Conservation (phyloP, 2,329 filamentous ascomycete genomes). For the Helicocarpus griseus region DNA sequence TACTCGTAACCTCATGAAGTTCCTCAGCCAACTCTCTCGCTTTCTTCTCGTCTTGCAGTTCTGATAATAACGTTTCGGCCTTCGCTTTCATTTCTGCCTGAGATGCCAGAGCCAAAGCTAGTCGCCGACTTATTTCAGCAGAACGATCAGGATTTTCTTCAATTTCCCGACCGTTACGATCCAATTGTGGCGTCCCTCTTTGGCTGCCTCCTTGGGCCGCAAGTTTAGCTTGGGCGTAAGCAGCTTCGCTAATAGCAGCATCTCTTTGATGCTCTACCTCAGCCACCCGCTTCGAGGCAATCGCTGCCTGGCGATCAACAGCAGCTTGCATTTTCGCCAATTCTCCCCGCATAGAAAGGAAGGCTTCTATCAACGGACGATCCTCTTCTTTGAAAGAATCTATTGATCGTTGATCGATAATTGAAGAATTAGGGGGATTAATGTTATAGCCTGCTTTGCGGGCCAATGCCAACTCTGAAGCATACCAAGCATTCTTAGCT, state of each 20-base stretch:
- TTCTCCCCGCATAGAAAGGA: conserved; percentile 83
- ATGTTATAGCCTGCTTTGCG: conserved; percentile 77
- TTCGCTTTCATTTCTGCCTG: conserved; percentile 75
- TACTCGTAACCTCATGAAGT: conserved; percentile 70
- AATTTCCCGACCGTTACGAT: conserved; percentile 48
- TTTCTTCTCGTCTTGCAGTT: conserved; percentile 71
- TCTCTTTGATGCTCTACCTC: conserved; percentile 93
- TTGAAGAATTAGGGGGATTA: conserved; percentile 44
- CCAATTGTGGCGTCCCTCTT: conserved; percentile 44
- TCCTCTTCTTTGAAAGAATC: conserved; percentile 89
- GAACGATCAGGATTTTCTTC: conserved; percentile 51
- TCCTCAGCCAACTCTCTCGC: conserved; percentile 82
- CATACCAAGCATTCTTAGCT: conserved; percentile 92
- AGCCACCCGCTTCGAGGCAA: conserved; percentile 80
- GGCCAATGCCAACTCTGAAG: conserved; percentile 85
- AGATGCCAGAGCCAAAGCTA: conserved; percentile 68
- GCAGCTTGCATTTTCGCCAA: conserved; percentile 80
- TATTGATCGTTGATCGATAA: conserved; percentile 60
- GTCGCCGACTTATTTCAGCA: conserved; percentile 67
- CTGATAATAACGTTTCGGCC: conserved; percentile 57
- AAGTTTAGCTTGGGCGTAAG: conserved; percentile 87
- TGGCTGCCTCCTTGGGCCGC: conserved; percentile 68
- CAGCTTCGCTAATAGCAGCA: conserved; percentile 84
- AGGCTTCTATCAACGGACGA: conserved; percentile 79
- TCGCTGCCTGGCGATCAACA: conserved; percentile 76